phyloP scores from a whole-genome alignment of 208 protist species.

The Leishmania gerbilli region DNA sequence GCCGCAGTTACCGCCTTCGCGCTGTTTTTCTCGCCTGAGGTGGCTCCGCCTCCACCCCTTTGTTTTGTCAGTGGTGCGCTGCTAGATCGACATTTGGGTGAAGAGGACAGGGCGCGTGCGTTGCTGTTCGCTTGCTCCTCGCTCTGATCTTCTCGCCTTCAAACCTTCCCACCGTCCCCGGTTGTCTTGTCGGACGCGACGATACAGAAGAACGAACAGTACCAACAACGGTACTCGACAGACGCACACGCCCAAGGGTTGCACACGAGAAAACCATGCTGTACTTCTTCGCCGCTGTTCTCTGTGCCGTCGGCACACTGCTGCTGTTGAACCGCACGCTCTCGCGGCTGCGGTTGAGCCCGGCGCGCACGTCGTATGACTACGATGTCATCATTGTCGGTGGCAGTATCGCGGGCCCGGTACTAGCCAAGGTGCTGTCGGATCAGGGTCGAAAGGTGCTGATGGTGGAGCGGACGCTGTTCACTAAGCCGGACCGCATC shows the following conservation, averaged over 20 bases:
- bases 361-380: slow-evolving; percentile 67
- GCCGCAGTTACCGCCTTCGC: not conserved
- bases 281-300: slow-evolving; percentile 37
- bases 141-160: not conserved
- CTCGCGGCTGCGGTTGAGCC: slow-evolving; percentile 41
- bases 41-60: not conserved
- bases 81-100: too few relatives aligned
- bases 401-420: slow-evolving; percentile 90
- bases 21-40: not conserved
- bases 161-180: not conserved
- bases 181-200: not conserved
- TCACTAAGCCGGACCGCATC: slow-evolving; percentile 93
- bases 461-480: slow-evolving; percentile 89
- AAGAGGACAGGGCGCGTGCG: not conserved
- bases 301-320: slow-evolving; percentile 43
- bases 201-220: not conserved
- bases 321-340: slow-evolving; percentile 62
- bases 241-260: not conserved
- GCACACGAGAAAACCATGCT: slow-evolving; percentile 24
- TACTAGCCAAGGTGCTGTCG: slow-evolving; percentile 88
- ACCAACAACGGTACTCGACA: not conserved
- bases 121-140: not conserved
- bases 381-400: slow-evolving; percentile 94
- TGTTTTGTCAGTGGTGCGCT: not conserved
- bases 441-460: slow-evolving; percentile 86